Evolutionary conservation across 495 filamentous ascomycete species (phyloP).

Genomic region (Daldinia loculata): DNA sequence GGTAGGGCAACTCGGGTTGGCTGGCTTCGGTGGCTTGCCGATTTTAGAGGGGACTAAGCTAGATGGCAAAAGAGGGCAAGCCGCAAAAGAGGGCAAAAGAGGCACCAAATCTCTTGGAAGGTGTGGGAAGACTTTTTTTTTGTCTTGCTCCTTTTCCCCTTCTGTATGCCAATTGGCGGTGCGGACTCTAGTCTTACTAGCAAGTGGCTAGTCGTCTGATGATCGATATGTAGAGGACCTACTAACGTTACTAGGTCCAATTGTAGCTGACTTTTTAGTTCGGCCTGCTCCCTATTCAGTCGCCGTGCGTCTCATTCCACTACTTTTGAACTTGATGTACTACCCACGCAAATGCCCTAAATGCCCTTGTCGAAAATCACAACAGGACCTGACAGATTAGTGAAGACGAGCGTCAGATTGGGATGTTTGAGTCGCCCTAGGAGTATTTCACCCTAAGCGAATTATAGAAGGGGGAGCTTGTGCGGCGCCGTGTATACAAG

Average conservation of each 20-base stretch:
- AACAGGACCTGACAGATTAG: constrained; percentile 28
- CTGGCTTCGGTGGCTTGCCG: constrained; percentile 29
- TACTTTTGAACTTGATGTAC: constrained; percentile 35
- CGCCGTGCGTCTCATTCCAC: constrained; percentile 25
- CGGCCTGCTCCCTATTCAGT: constrained; percentile 34
- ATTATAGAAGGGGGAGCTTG: constrained; percentile 30
- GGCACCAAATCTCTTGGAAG: constrained; percentile 27
- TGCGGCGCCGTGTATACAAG: constrained; percentile 27
- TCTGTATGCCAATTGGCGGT: constrained; percentile 33
- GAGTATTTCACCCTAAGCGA: constrained; percentile 23
- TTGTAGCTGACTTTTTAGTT: constrained; percentile 28
- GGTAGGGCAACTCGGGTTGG: constrained; percentile 31
- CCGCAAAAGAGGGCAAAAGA: constrained; percentile 36
- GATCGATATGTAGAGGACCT: constrained; percentile 30
- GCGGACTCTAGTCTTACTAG: constrained; percentile 39
- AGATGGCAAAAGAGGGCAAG: constrained; percentile 36
- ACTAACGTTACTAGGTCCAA: constrained; percentile 27
- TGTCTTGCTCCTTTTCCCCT: constrained; percentile 16
- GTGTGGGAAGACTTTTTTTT: constrained; percentile 38
- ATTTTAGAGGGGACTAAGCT: constrained; percentile 24
- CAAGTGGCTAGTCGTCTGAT: constrained; percentile 34
- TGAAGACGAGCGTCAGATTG: constrained; percentile 23
- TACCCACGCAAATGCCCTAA: constrained; percentile 30
- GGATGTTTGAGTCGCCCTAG: constrained; percentile 18
- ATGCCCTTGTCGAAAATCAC: constrained; percentile 29